Conservation (phyloP, 129 eudicot genomes). For the Arctium lappa region DNA sequence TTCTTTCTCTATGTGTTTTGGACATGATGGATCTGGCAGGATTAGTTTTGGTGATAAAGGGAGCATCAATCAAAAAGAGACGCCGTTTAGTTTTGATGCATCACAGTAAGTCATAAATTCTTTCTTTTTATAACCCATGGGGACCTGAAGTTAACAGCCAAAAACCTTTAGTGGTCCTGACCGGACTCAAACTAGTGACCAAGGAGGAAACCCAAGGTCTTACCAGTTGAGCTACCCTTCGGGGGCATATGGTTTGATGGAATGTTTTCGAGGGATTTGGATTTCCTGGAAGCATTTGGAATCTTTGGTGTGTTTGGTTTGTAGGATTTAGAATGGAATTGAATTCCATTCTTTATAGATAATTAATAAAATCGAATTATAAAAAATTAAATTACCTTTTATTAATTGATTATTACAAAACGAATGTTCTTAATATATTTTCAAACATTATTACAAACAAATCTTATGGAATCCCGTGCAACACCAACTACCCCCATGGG, state of each 20-base stretch:
- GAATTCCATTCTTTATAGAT: no score
- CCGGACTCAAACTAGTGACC: no score
- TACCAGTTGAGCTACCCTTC: no score
- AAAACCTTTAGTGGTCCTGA: neutral
- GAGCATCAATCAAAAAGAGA: slow-evolving; percentile 65
- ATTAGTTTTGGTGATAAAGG: slow-evolving; percentile 88
- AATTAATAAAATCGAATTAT: neutral
- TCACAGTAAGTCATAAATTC: slow-evolving; percentile 58
- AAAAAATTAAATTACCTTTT: neutral
- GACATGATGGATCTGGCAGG: slow-evolving; percentile 73
- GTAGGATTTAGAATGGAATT: neutral
- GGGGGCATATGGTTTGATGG: no score
- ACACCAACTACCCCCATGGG: neutral
- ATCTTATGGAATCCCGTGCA: neutral
- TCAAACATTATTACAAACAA: no score
- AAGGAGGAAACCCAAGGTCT: no score
- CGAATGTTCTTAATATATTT: no score
- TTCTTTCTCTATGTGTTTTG: slow-evolving; percentile 94
- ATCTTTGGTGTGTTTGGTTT: no score
- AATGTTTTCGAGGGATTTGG: no score
- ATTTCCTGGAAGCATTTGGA: no score
- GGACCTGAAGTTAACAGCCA: neutral
- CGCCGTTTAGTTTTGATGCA: slow-evolving; percentile 58
- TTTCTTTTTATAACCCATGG: neutral
- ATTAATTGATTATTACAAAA: neutral